phyloP scores from a whole-genome alignment of 1,139 yeast species.

The Lodderomyces orthopsilosis region DNA sequence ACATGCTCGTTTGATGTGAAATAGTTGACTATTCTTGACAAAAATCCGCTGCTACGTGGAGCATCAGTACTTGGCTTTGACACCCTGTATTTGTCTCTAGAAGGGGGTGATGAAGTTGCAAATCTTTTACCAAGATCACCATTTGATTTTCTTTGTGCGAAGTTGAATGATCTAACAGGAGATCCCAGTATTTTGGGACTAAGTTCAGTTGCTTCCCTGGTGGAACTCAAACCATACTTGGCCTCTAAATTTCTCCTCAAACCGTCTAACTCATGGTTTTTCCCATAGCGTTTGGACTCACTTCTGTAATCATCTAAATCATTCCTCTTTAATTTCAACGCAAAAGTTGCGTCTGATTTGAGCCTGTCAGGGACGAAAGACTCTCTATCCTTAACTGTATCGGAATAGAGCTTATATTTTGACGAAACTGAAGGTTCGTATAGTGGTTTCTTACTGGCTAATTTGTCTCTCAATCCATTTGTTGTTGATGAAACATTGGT shows the following conservation, averaged over 20 bases:
- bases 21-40: slow-evolving; percentile 16
- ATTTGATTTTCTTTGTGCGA: slow-evolving; percentile 12
- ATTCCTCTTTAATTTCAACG: background rate
- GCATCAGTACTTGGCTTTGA: slow-evolving; percentile 8
- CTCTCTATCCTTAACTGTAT: background rate
- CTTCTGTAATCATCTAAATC: slow-evolving; percentile 1
- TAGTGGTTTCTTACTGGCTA: background rate
- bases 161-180: slow-evolving; percentile 15
- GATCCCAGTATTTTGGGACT: slow-evolving; percentile 3
- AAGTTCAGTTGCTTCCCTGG: background rate
- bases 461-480: background rate
- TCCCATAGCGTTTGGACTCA: background rate
- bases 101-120: background rate
- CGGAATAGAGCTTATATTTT: background rate
- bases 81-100: slow-evolving; percentile 7
- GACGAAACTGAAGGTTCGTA: background rate
- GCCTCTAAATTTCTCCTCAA: background rate
- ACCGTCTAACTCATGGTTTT: background rate
- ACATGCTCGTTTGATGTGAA: slow-evolving; percentile 9
- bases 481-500: background rate
- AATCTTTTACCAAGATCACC: slow-evolving; percentile 1
- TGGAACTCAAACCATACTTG: background rate
- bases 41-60: slow-evolving; percentile 12
- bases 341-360: background rate
- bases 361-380: background rate